phyloP scores from a whole-genome alignment of 768 basidiomycete species.

The Tylopilus sp. region DNA sequence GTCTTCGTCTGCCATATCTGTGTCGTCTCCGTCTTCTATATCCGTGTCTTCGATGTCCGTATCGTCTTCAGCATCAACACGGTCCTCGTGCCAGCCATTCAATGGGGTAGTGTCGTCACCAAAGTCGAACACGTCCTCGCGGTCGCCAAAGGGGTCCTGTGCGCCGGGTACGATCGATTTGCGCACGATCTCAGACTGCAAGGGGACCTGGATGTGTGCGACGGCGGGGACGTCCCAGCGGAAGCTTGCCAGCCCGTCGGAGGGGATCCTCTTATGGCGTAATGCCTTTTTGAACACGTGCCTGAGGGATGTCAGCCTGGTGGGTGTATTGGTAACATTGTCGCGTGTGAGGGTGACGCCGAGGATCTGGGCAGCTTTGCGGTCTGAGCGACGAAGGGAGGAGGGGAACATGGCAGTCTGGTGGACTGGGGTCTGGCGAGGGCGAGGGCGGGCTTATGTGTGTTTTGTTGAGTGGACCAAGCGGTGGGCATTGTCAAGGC shows the following conservation, averaged over 20 bases:
- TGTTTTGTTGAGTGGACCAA: background rate
- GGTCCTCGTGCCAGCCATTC: background rate
- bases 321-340: background rate
- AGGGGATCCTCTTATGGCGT: too few relatives aligned
- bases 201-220: background rate
- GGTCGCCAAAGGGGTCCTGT: background rate
- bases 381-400: background rate
- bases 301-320: background rate
- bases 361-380: background rate
- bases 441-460: background rate
- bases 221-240: conserved; percentile 12
- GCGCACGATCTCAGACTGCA: background rate
- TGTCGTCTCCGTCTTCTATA: too few relatives aligned
- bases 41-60: too few relatives aligned
- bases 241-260: background rate
- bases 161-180: conserved; percentile 1
- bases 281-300: background rate
- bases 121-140: background rate
- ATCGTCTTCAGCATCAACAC: too few relatives aligned
- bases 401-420: background rate
- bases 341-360: background rate
- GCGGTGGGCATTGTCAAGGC: background rate
- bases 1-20: too few relatives aligned
- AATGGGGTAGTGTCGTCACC: too few relatives aligned
- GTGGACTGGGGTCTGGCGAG: too few relatives aligned